Conservation (phyloP, 176 grass and related monocot genomes). For the Echinochloa phyllopogon region DNA sequence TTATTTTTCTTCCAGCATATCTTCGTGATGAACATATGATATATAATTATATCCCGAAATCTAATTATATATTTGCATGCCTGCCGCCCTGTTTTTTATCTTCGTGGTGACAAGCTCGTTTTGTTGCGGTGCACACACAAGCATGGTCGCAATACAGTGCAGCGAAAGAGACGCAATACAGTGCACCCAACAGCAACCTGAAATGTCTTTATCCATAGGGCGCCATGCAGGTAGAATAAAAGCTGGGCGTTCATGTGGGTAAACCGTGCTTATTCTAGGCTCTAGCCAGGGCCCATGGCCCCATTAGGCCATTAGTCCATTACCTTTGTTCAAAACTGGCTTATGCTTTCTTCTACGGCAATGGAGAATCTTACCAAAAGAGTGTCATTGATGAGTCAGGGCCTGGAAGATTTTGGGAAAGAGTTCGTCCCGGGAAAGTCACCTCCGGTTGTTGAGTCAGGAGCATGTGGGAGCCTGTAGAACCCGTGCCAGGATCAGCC, state of each 20-base stretch:
- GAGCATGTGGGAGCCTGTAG: neutral
- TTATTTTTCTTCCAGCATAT: neutral
- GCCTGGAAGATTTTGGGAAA: neutral
- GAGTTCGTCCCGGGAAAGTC: neutral
- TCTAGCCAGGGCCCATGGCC: neutral
- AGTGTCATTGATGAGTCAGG: slow-evolving; percentile 18
- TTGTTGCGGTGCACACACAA: neutral
- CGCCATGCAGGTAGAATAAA: neutral
- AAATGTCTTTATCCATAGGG: neutral
- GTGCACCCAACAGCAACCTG: neutral
- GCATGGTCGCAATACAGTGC: neutral
- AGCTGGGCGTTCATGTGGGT: neutral
- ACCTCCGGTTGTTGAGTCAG: neutral
- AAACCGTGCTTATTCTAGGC: neutral
- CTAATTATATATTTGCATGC: too few relatives aligned
- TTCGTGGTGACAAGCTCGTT: neutral
- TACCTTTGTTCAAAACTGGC: neutral
- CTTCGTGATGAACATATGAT: neutral
- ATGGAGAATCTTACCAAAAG: slow-evolving; percentile 5
- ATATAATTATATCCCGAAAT: too few relatives aligned
- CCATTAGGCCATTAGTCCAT: neutral
- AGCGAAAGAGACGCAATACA: slow-evolving; percentile 23
- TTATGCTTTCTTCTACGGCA: slow-evolving; percentile 20
- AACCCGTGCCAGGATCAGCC: neutral
- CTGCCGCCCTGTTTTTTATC: neutral